Percentiles rank a stretch among this genome's conserved stretches.
Evolutionary conservation across 148 eudicot genomes (phyloP).

Genomic region (Fagopyrum esculentum): DNA sequence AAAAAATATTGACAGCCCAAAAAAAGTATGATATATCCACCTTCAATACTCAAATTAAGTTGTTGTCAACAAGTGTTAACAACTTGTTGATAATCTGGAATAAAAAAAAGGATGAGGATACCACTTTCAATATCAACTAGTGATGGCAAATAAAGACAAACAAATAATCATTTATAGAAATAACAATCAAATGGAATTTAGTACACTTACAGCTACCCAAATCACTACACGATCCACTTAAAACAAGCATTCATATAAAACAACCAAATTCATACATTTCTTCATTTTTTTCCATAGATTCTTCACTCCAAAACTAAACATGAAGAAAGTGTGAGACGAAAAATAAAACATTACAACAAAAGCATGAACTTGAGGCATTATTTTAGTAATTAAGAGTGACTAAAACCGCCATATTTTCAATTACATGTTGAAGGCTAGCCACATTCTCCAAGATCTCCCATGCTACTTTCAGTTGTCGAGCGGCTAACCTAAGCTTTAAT

Average conservation of each 20-base stretch:
- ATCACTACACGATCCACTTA: neutral
- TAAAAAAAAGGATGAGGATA: too few species aligned
- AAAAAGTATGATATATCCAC: too few species aligned
- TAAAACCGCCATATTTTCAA: slow-evolving; percentile 64
- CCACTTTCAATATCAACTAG: too few species aligned
- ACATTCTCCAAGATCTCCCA: slow-evolving; percentile 78
- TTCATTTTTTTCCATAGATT: neutral
- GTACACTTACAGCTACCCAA: neutral
- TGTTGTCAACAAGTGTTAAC: too few species aligned
- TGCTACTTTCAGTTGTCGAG: slow-evolving; percentile 45
- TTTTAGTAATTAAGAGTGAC: slow-evolving; percentile 42
- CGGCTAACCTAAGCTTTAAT: slow-evolving; percentile 26
- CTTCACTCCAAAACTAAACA: neutral
- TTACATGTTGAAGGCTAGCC: slow-evolving; percentile 63
- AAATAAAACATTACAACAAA: slow-evolving; percentile 17
- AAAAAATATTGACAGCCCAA: too few species aligned
- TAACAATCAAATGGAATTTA: neutral
- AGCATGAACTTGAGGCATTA: neutral
- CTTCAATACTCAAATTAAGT: too few species aligned
- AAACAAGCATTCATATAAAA: neutral
- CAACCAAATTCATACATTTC: slow-evolving; percentile 7
- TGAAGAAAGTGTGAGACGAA: neutral
- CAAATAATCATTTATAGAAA: neutral
- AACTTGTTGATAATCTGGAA: too few species aligned
- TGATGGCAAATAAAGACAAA: too few species aligned